These are phyloP conservation scores for Leptographium radiaticola DNA, from an alignment of 2,329 filamentous ascomycete species.

Conservation along the genomic window DNA sequence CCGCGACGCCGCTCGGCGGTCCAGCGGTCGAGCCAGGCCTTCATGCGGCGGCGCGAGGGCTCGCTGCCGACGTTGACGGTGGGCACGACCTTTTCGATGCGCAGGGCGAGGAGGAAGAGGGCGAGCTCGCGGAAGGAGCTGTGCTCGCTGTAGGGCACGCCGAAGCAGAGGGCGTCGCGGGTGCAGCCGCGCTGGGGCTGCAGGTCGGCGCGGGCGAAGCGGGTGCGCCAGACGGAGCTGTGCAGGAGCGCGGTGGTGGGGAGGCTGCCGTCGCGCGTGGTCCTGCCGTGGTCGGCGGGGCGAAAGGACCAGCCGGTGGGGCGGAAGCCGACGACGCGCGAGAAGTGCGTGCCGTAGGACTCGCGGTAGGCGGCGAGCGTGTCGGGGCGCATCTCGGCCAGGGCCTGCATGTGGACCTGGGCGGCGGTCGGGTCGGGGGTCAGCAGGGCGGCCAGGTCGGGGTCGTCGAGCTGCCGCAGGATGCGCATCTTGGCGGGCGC, in stretches of 20 bases:
- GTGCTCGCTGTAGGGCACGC: conserved; percentile 92
- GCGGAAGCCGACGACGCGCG: conserved; percentile 76
- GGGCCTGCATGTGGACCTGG: conserved; percentile 93
- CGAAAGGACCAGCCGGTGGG: conserved; percentile 93
- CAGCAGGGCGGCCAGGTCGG: conserved; percentile 63
- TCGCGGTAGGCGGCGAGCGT: conserved; percentile 83
- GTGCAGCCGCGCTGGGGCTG: conserved; percentile 74
- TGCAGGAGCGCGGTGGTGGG: conserved; percentile 39
- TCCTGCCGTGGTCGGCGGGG: conserved; percentile 39
- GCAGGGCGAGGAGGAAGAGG: conserved; percentile 77
- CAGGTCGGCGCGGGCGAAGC: conserved; percentile 60
- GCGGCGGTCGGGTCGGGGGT: conserved; percentile 72
- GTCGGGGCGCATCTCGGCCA: conserved; percentile 87
- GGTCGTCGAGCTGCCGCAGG: conserved; percentile 72
- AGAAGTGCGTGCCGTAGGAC: conserved; percentile 68
- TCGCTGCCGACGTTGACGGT: conserved; percentile 73
- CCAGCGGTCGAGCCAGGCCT: conserved; percentile 52
- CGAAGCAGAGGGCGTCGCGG: conserved; percentile 72
- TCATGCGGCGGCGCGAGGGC: conserved; percentile 44
- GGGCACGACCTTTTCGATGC: conserved; percentile 81
- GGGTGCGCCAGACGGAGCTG: conserved; percentile 57
- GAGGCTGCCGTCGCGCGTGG: conserved; percentile 33
- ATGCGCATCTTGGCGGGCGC: conserved; percentile 72
- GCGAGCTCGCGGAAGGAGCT: conserved; percentile 89
- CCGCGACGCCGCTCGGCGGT: conserved; percentile 41